These are phyloP conservation scores for Geotrichum aggregatum DNA, from an alignment of 1,139 yeast species.

Conservation along the genomic window DNA sequence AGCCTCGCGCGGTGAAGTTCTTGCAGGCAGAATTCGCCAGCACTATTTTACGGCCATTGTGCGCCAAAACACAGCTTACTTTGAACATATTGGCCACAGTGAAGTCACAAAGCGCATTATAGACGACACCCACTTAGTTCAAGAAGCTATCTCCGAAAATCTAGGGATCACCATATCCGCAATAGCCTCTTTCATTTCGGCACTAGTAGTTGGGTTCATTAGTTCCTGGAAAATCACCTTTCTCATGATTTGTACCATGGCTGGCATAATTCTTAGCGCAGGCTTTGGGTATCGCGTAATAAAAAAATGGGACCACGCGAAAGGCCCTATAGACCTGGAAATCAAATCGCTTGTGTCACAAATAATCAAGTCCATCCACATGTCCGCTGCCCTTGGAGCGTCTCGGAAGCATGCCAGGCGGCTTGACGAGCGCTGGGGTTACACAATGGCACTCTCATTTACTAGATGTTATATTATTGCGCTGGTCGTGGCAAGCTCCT, in stretches of 20 bases:
- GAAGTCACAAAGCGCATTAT: conserved; percentile 45
- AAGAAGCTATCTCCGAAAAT: conserved; percentile 46
- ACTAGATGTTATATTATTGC: conserved; percentile 37
- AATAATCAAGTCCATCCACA: conserved; percentile 39
- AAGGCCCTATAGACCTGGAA: conserved; percentile 23
- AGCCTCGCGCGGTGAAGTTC: conserved; percentile 43
- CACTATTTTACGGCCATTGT: conserved; percentile 40
- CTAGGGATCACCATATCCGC: conserved; percentile 42
- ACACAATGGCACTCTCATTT: conserved; percentile 33
- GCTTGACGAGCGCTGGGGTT: conserved; percentile 36
- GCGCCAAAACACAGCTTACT: conserved; percentile 45
- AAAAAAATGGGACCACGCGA: conserved; percentile 10
- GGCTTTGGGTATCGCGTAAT: conserved; percentile 34
- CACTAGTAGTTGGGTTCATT: conserved; percentile 42
- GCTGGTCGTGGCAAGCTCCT: conserved; percentile 37
- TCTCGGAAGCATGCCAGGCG: conserved; percentile 39
- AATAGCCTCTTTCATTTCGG: conserved; percentile 40
- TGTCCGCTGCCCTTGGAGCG: conserved; percentile 44
- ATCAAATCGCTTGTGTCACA: conserved; percentile 26
- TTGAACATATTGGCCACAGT: conserved; percentile 45
- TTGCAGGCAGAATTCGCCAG: conserved; percentile 43
- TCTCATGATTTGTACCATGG: conserved; percentile 39
- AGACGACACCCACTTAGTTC: conserved; percentile 42
- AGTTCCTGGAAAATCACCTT: conserved; percentile 42
- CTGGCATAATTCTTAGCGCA: conserved; percentile 34